Evolutionary conservation across 2,329 filamentous ascomycete species (phyloP).

Genomic region (Penicillium expansum): DNA sequence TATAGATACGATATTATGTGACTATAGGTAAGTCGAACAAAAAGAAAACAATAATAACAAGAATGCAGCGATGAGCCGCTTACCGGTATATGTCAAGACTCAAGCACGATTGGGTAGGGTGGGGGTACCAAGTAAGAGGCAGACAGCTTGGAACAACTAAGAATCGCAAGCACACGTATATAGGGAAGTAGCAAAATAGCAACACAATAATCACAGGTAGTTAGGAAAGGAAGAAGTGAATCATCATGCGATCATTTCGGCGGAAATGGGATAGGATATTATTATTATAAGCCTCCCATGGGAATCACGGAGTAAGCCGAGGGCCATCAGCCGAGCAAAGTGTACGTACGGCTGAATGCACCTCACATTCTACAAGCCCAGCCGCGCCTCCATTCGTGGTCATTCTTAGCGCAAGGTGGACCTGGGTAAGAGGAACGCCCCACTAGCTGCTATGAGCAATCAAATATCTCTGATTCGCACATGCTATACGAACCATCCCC

Average conservation of each 20-base stretch:
- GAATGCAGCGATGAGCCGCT: not conserved
- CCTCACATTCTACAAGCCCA: not conserved
- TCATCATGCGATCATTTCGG: conserved; percentile 11
- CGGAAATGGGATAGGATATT: conserved; percentile 8
- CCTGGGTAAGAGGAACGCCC: conserved; percentile 11
- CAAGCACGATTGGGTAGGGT: not conserved
- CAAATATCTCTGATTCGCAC: conserved; percentile 12
- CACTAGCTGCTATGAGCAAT: conserved; percentile 12
- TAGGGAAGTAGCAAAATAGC: not conserved
- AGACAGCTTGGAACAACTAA: not conserved
- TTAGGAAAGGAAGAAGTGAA: conserved; percentile 3
- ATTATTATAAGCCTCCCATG: conserved; percentile 16
- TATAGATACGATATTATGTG: not conserved
- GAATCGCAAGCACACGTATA: not conserved
- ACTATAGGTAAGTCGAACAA: not conserved
- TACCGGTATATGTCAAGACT: not conserved
- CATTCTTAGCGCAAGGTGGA: conserved; percentile 6
- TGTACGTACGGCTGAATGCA: conserved; percentile 9
- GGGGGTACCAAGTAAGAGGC: not conserved
- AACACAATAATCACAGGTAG: not conserved
- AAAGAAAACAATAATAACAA: not conserved
- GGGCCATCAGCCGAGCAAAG: conserved; percentile 11
- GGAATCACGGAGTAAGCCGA: conserved; percentile 15
- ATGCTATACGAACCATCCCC: conserved; percentile 9
- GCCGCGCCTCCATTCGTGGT: not conserved